A percentile compares a stretch with the other conserved stretches of the same genome.
These are phyloP conservation scores for Claviceps humidiphila DNA, from an alignment of 2,329 filamentous ascomycete genomes.

Conservation along the genomic window DNA sequence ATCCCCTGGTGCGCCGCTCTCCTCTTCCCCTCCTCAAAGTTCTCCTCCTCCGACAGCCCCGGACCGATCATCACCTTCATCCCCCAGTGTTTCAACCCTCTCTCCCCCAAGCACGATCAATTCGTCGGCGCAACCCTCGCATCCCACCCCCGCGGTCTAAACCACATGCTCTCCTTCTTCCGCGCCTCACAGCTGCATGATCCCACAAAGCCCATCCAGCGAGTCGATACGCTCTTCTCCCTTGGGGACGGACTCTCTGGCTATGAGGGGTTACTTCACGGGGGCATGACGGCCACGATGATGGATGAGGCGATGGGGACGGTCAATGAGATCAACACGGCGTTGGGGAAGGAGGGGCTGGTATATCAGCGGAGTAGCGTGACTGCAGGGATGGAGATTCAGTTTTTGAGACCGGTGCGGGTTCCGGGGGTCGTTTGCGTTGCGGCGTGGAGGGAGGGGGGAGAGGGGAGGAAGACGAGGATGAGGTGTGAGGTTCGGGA, in stretches of 20 bases:
- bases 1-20: constrained; percentile 23
- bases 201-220: constrained; percentile 14
- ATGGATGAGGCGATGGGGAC: constrained; percentile 24
- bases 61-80: constrained; percentile 18
- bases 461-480: constrained; percentile 20
- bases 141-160: constrained; percentile 13
- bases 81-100: constrained; percentile 20
- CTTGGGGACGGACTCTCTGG: constrained; percentile 22
- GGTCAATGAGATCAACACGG: constrained; percentile 23
- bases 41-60: neutral
- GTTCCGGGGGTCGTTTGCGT: constrained; percentile 18
- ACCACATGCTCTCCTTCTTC: constrained; percentile 23
- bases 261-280: constrained; percentile 21
- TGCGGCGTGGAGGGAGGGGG: constrained; percentile 18
- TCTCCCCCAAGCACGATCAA: constrained; percentile 17
- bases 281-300: constrained; percentile 22
- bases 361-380: constrained; percentile 17
- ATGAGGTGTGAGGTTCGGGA: constrained; percentile 19
- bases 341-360: constrained; percentile 17
- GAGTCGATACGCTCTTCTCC: constrained; percentile 18
- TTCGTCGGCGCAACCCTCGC: constrained; percentile 21
- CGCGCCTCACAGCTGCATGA: constrained; percentile 13
- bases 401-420: constrained; percentile 19
- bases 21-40: constrained; percentile 9
- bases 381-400: constrained; percentile 22